Conservation (phyloP, 2,329 filamentous ascomycete species). For the Colletotrichum graminicola region DNA sequence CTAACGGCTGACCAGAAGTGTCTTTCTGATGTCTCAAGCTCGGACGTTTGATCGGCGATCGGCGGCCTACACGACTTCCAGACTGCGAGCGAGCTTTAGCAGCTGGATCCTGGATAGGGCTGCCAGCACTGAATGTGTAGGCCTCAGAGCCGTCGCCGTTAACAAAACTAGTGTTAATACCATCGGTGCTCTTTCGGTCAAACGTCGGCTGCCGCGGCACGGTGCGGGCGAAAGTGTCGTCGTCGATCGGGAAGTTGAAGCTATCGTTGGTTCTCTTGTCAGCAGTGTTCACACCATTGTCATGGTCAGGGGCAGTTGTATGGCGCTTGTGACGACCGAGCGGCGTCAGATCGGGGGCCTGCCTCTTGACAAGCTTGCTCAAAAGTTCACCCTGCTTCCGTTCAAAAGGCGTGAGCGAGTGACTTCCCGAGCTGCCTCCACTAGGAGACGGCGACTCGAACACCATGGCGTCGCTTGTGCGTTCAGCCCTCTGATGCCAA, state of each 20-base stretch:
- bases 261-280: conserved; percentile 56
- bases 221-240: conserved; percentile 55
- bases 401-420: conserved; percentile 55
- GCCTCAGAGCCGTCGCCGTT: conserved; percentile 59
- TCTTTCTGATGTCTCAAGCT: conserved; percentile 46
- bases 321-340: conserved; percentile 34
- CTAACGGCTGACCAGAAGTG: conserved; percentile 28
- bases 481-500: conserved; percentile 1
- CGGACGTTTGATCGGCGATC: conserved; percentile 53
- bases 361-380: conserved; percentile 51
- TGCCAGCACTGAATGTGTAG: conserved; percentile 67
- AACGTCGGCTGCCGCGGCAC: conserved; percentile 57
- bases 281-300: conserved; percentile 46
- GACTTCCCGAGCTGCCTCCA: conserved; percentile 39
- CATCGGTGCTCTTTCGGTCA: conserved; percentile 65
- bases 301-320: conserved; percentile 17
- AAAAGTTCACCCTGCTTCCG: conserved; percentile 55
- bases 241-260: conserved; percentile 63
- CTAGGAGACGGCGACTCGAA: conserved; percentile 39
- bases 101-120: conserved; percentile 48
- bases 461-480: conserved; percentile 12
- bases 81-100: conserved; percentile 55
- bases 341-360: conserved; percentile 44
- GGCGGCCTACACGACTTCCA: conserved; percentile 55
- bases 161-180: conserved; percentile 72